These are phyloP conservation scores for Aspergillus sp. DNA, from an alignment of 2,329 filamentous ascomycete genomes.

Conservation along the genomic window DNA sequence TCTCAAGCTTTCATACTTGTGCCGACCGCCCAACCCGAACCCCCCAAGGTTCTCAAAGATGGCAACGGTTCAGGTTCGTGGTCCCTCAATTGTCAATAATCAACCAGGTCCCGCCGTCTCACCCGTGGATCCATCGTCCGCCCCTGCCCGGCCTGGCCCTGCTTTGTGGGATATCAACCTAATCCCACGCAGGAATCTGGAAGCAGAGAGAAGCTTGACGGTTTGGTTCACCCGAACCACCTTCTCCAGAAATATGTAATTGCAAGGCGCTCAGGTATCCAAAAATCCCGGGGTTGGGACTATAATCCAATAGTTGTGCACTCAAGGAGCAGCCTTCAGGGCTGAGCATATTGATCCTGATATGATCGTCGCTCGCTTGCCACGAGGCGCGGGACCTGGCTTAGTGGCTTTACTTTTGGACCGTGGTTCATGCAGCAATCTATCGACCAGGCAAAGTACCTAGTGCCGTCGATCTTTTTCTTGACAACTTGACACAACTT, in stretches of 20 bases:
- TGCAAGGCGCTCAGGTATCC: too few species aligned
- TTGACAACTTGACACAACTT: neutral
- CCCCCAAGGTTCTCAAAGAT: too few species aligned
- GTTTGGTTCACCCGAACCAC: too few species aligned
- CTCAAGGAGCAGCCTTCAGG: neutral
- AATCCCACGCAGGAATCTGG: neutral
- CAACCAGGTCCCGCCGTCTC: neutral
- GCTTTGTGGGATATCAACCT: neutral
- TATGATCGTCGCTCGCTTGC: neutral
- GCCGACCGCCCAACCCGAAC: too few species aligned
- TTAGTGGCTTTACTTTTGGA: neutral
- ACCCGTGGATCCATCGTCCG: neutral
- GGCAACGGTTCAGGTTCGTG: neutral
- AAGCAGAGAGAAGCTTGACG: neutral
- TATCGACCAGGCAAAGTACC: neutral
- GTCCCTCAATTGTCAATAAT: neutral
- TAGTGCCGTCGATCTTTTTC: constrained; percentile 1
- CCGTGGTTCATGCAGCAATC: neutral
- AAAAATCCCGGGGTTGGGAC: neutral
- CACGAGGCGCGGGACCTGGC: constrained; percentile 1
- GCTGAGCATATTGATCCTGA: neutral
- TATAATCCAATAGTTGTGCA: neutral
- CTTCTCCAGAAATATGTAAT: too few species aligned
- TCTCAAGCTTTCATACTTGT: too few species aligned
- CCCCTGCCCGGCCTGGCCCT: neutral